Base-by-base conservation (phyloP, 2,329 filamentous ascomycete species). In the Fusarium sp. region DNA sequence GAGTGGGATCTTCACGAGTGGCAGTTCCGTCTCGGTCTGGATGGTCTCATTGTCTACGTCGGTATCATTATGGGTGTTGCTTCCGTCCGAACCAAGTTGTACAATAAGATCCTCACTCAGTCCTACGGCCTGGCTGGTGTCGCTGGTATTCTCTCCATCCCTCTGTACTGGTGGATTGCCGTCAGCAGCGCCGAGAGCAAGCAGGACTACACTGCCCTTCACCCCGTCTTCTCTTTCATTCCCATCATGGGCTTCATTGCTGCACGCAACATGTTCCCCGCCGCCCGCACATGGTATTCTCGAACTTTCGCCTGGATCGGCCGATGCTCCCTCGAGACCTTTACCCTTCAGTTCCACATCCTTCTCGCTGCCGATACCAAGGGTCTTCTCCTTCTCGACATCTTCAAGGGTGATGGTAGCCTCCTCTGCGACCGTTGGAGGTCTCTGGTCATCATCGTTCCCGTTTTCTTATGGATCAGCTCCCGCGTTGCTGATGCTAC, bases 261-360 rank as follows among this genome's bases (percentile, higher is more conserved):
- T 5, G 79, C 91, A 4, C 85, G 90, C 15, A 91, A 90, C 51
- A 72, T 78, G 44, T 70, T 75, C 10, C 55, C 61, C 1, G 31
- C 60, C 3, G 69, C 75, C 0, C 72, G 73, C 0, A 73, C 69
- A 18, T 75, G 69, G 62, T 74, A 78, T 24, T 79, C 88, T 17
- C 82, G 86, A 22, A 83, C 82, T 18, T 81, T 83, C 57, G 85
- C 87, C 1, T 88, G 85, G 82, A 79, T 92, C 0, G 90, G 90
- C 4, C 82, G 82, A 8, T 87, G 85, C 68, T 89, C 88, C 0
- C 83, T 91, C 4, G 90, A 92, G 78, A 86, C 88, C 3, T 90
- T 89, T 69, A 83, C 90, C 1, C 81, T 92, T 47, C 89, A 91
- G 64, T 87, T 87, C 77, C 90, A 92, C 75, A 84, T 91, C 55